Conservation (phyloP, 192 early-diverging fungal species). For the Coemansia sp. region DNA sequence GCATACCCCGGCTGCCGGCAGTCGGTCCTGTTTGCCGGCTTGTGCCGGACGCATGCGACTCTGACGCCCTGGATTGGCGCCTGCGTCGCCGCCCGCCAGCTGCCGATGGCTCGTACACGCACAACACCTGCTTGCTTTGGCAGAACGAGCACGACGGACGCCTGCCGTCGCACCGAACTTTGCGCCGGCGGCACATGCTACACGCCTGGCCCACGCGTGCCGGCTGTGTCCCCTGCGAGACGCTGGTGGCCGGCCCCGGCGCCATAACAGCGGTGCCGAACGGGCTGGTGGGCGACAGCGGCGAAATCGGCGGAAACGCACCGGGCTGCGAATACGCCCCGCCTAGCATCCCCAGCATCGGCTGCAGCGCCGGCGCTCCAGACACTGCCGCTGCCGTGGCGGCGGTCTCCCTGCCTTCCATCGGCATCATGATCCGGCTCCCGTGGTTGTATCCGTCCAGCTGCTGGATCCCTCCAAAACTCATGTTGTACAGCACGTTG, state of each 20-base stretch:
- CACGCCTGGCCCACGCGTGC: slow-evolving; percentile 49
- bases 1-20: not conserved
- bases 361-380: slow-evolving; percentile 1
- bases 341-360: no score
- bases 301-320: slow-evolving; percentile 6
- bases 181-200: slow-evolving; percentile 50
- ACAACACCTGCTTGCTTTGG: slow-evolving; percentile 25
- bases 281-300: slow-evolving; percentile 6
- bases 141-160: slow-evolving; percentile 46
- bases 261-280: not conserved
- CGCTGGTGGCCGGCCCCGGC: not conserved
- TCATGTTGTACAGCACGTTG: slow-evolving; percentile 35
- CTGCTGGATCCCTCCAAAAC: slow-evolving; percentile 38
- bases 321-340: not conserved
- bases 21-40: slow-evolving; percentile 13
- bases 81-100: slow-evolving; percentile 32
- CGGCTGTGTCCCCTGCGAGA: slow-evolving; percentile 2
- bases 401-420: not conserved
- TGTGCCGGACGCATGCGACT: no score
- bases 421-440: slow-evolving; percentile 6
- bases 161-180: slow-evolving; percentile 48
- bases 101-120: slow-evolving; percentile 38
- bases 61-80: no score
- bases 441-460: slow-evolving; percentile 31
- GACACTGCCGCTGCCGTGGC: not conserved